Base-by-base conservation (phyloP, 805 yeast species). In the Cyberlindnera saturnus region DNA sequence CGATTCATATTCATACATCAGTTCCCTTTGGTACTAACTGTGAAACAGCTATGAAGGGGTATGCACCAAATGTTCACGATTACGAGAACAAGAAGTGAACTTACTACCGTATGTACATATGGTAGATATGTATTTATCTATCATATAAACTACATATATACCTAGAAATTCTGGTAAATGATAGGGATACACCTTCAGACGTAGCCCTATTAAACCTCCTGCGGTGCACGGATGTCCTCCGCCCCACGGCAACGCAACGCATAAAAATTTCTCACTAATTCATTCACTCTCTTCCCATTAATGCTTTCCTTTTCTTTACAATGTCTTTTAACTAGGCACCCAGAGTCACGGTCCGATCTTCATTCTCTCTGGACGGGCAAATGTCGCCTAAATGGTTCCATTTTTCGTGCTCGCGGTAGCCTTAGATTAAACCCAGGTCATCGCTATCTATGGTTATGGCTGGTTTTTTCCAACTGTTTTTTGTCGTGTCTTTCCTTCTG, bases 341-440 rank as follows among this genome's bases (percentile, higher is more conserved):
- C 91, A 70, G 74, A 70, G 74, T 70, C 74, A 70, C 74, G 73
- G 69, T 64, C 60, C 63, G 65, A 49, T 47, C 41, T 53, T 41
- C 34, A 41, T 45, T 51, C 49, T 57, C 65, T 46, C 54, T 63
- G 64, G 60, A 55, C 61, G 59, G 57, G 54, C 65, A 57, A 53
- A 48, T 28, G 40, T 38, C 32, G 20, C 16, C 34, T 38, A 38
- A 5, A 34, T 32, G 43, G 47, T 44, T 40, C 26, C 40, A 30
- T 34, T 56, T 68, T 75, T 75, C 86, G 95, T 86, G 95, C 95
- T 86, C 90, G 93, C 93, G 93, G 85, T 68, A 70, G 86, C 85
- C 93, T 84, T 75, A 86, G 90, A 86, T 66, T 42, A 46, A 52
- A 14, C 43, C 43, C 15, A 56, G 50, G 44, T 34, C 17, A 19